Percentiles rank a stretch among this genome's conserved stretches.
Evolutionary conservation across 2,329 filamentous ascomycete species (phyloP).

Genomic region (Domatiomyces catenatus): DNA sequence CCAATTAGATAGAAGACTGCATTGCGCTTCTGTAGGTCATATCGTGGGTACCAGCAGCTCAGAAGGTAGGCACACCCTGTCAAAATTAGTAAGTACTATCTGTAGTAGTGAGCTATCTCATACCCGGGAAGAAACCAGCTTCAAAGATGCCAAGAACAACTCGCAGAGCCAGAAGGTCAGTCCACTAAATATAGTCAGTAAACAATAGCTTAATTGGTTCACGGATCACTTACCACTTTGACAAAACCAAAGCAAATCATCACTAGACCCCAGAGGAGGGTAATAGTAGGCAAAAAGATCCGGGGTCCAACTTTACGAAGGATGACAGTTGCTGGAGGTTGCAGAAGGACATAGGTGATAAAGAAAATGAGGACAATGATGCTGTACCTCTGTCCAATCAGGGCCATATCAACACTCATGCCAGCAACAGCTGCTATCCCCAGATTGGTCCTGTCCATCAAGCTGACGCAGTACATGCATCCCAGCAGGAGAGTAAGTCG

Average conservation of each 20-base stretch:
- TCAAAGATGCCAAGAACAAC: conserved; percentile 49
- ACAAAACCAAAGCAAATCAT: conserved; percentile 23
- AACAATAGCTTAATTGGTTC: neutral
- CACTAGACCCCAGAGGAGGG: conserved; percentile 27
- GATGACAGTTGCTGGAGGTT: conserved; percentile 55
- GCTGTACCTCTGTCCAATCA: conserved; percentile 25
- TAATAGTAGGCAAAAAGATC: conserved; percentile 20
- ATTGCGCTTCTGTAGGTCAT: conserved; percentile 23
- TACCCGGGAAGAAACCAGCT: conserved; percentile 51
- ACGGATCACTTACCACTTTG: neutral
- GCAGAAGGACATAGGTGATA: conserved; percentile 55
- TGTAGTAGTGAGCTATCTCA: neutral
- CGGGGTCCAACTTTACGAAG: conserved; percentile 47
- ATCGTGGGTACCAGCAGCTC: conserved; percentile 53
- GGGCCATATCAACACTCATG: conserved; percentile 18
- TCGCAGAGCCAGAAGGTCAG: conserved; percentile 39
- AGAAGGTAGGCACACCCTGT: conserved; percentile 55
- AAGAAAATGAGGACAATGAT: conserved; percentile 61
- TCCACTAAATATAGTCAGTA: conserved; percentile 32
- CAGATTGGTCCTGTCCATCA: conserved; percentile 70
- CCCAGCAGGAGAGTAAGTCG: conserved; percentile 49
- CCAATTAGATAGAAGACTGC: conserved; percentile 37
- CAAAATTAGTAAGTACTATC: conserved; percentile 37
- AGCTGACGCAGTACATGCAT: conserved; percentile 55
- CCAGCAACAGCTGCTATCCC: conserved; percentile 57